Conservation (phyloP, 2,329 filamentous ascomycete genomes). For the Venturiaceae sp. region DNA sequence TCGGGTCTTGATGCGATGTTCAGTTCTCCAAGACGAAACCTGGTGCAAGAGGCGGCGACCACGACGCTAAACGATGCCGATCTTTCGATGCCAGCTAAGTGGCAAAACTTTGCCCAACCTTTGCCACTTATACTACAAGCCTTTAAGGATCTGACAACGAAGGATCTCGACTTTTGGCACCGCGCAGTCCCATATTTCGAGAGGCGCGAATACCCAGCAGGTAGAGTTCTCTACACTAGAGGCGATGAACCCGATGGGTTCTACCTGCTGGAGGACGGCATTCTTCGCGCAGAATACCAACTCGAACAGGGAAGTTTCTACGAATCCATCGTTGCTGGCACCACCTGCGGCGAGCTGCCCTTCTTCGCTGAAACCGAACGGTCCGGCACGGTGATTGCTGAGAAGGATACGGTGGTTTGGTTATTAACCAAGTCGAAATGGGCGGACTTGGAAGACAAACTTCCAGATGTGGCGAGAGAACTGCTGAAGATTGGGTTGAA, state of each 20-base stretch:
- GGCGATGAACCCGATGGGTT: constrained; percentile 72
- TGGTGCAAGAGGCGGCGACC: constrained; percentile 69
- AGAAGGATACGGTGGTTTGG: constrained; percentile 78
- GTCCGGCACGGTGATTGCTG: constrained; percentile 77
- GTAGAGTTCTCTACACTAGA: constrained; percentile 65
- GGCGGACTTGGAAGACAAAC: constrained; percentile 58
- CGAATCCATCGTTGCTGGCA: constrained; percentile 87
- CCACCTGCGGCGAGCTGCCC: constrained; percentile 89
- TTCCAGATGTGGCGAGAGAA: constrained; percentile 73
- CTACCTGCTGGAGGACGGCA: constrained; percentile 82
- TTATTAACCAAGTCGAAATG: constrained; percentile 63
- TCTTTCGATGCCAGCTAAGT: constrained; percentile 48
- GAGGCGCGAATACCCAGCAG: constrained; percentile 55
- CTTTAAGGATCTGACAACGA: constrained; percentile 78
- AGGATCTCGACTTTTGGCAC: constrained; percentile 96
- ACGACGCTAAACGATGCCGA: constrained; percentile 62
- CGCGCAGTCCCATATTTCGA: constrained; percentile 66
- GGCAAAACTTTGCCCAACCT: constrained; percentile 82
- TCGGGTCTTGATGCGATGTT: neutral
- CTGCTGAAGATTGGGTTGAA: constrained; percentile 81
- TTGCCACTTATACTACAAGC: constrained; percentile 86
- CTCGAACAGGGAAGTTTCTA: constrained; percentile 81
- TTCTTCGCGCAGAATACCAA: constrained; percentile 82
- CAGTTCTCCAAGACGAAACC: constrained; percentile 70
- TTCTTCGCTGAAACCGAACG: constrained; percentile 89